These are phyloP conservation scores for Nyssa sinensis DNA, from an alignment of 148 eudicot genomes.

Conservation along the genomic window DNA sequence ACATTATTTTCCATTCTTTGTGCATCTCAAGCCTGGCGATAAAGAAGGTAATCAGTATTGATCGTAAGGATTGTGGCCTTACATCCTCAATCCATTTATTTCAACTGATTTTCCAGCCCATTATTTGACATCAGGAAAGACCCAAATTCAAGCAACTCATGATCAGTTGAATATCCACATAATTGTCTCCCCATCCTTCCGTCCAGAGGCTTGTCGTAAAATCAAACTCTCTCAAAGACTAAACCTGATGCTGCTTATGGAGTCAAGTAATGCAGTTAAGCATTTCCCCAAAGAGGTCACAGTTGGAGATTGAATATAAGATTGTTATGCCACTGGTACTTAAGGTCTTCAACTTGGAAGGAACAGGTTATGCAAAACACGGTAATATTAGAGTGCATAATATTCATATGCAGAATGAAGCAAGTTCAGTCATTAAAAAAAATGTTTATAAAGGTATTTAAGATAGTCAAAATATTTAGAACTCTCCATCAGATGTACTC, in stretches of 20 bases:
- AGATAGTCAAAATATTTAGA: not conserved
- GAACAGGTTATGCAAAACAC: no score
- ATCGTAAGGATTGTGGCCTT: not conserved
- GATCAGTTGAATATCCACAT: not conserved
- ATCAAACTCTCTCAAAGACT: not conserved
- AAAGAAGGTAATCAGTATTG: not conserved
- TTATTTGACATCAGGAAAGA: not conserved
- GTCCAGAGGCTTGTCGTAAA: not conserved
- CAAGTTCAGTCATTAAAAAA: no score
- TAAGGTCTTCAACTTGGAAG: no score
- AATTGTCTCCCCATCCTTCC: not conserved
- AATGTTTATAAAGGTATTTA: not conserved
- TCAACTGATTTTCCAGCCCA: not conserved
- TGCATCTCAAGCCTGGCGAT: not conserved
- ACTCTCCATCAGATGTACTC: not conserved
- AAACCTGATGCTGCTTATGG: not conserved
- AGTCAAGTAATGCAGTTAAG: no score
- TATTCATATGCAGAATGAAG: no score
- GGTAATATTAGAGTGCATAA: no score
- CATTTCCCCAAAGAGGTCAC: no score
- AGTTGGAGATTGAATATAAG: not conserved
- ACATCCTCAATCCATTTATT: not conserved
- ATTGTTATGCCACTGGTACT: not conserved
- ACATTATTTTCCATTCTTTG: not conserved
- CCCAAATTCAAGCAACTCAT: not conserved